phyloP scores from a whole-genome alignment of 1,284 basidiomycete species.

The Trichosporon sp. region DNA sequence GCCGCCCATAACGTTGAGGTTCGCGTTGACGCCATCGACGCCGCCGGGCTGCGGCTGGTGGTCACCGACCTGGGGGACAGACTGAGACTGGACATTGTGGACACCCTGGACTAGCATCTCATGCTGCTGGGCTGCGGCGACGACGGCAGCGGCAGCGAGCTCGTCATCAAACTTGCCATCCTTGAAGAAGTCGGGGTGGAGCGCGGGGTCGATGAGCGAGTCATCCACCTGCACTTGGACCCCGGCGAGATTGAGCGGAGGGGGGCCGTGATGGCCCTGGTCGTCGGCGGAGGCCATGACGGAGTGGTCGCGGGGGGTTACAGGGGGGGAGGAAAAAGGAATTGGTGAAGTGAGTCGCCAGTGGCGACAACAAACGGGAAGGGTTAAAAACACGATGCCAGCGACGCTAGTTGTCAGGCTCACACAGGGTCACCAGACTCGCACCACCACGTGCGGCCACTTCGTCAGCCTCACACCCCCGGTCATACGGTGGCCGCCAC shows the following conservation, averaged over 20 bases:
- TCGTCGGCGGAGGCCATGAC: conserved; percentile 21
- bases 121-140: conserved; percentile 29
- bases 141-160: conserved; percentile 30
- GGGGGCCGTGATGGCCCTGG: conserved; percentile 21
- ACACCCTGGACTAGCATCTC: conserved; percentile 18
- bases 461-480: conserved; percentile 1
- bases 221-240: conserved; percentile 30
- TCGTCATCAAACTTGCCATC: conserved; percentile 34
- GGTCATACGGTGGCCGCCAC: background rate
- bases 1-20: conserved; percentile 12
- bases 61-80: conserved; percentile 1
- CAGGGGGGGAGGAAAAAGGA: conserved; percentile 22
- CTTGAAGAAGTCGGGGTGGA: conserved; percentile 31
- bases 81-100: conserved; percentile 8
- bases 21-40: conserved; percentile 7
- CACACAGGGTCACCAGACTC: conserved; percentile 11
- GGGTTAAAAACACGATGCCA: conserved; percentile 7
- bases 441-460: background rate
- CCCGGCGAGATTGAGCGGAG: conserved; percentile 35
- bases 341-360: conserved; percentile 15
- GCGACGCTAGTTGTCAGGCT: background rate
- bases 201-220: conserved; percentile 31
- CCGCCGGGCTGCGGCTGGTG: conserved; percentile 18
- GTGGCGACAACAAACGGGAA: conserved; percentile 17
- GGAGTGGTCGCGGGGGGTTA: conserved; percentile 3